Conservation (phyloP, 148 eudicot genomes). For the Polygonum aviculare region DNA sequence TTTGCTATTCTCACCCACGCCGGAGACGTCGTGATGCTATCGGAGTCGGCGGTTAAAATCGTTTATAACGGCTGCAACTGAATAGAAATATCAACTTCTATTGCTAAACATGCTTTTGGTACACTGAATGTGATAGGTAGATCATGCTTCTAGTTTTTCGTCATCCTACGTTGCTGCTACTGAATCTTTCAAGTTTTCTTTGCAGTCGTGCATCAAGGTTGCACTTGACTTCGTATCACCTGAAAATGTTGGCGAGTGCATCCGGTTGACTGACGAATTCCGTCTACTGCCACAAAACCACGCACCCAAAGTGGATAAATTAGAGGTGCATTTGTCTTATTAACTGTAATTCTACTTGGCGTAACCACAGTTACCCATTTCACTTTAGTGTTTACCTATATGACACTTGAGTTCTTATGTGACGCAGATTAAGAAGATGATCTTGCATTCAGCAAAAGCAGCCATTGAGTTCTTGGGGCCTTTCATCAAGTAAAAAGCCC, state of each 20-base stretch:
- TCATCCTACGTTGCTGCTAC: not conserved
- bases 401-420: not conserved
- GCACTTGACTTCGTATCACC: conserved; percentile 15
- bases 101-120: not conserved
- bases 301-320: conserved; percentile 13
- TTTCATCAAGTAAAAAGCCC: not conserved
- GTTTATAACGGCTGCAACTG: not conserved
- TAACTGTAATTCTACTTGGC: too few relatives aligned
- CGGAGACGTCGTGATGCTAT: too few relatives aligned
- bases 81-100: not conserved
- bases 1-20: too few relatives aligned
- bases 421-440: conserved; percentile 5
- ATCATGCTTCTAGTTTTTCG: not conserved
- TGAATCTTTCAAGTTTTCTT: not conserved
- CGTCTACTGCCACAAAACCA: conserved; percentile 13
- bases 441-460: not conserved
- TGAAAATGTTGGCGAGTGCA: conserved; percentile 13
- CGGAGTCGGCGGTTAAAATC: too few relatives aligned
- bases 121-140: not conserved
- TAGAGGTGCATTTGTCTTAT: conserved; percentile 4
- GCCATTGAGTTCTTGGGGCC: not conserved
- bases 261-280: conserved; percentile 13
- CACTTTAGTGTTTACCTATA: not conserved
- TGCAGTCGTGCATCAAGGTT: conserved; percentile 17
- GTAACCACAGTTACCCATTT: too few relatives aligned